Evolutionary conservation across 768 basidiomycete species (phyloP).

Genomic region (Pleurotus eryngii): DNA sequence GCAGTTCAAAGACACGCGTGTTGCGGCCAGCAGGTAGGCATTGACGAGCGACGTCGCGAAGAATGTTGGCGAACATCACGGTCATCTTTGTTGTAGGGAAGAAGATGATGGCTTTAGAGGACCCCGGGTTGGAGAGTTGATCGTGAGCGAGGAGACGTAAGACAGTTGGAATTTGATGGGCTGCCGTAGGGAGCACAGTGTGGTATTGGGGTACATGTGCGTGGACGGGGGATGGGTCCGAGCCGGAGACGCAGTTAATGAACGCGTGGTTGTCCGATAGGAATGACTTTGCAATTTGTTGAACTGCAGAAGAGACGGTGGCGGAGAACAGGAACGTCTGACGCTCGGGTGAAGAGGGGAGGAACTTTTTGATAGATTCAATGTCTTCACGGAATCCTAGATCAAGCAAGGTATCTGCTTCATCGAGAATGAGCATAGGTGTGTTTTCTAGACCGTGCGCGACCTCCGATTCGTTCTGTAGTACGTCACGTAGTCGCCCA

Average conservation of each 20-base stretch:
- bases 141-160: slow-evolving; percentile 83
- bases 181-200: slow-evolving; percentile 64
- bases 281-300: slow-evolving; percentile 60
- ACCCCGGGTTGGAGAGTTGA: slow-evolving; percentile 64
- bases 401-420: slow-evolving; percentile 87
- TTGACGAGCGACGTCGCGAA: slow-evolving; percentile 45
- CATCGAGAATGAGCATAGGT: slow-evolving; percentile 83
- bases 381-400: slow-evolving; percentile 93
- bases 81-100: slow-evolving; percentile 83
- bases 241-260: slow-evolving; percentile 65
- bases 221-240: slow-evolving; percentile 60
- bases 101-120: slow-evolving; percentile 81
- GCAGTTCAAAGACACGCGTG: slow-evolving; percentile 74
- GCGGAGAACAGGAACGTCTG: slow-evolving; percentile 94
- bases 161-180: slow-evolving; percentile 75
- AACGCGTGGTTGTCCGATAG: slow-evolving; percentile 61
- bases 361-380: slow-evolving; percentile 58
- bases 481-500: slow-evolving; percentile 77
- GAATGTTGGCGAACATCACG: slow-evolving; percentile 63
- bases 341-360: slow-evolving; percentile 63
- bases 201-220: slow-evolving; percentile 79
- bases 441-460: slow-evolving; percentile 48
- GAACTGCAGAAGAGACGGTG: slow-evolving; percentile 72
- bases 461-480: slow-evolving; percentile 58
- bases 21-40: slow-evolving; percentile 47